These are phyloP conservation scores for Saccharomycopsis malanga DNA, from an alignment of 805 yeast genomes.

Conservation along the genomic window DNA sequence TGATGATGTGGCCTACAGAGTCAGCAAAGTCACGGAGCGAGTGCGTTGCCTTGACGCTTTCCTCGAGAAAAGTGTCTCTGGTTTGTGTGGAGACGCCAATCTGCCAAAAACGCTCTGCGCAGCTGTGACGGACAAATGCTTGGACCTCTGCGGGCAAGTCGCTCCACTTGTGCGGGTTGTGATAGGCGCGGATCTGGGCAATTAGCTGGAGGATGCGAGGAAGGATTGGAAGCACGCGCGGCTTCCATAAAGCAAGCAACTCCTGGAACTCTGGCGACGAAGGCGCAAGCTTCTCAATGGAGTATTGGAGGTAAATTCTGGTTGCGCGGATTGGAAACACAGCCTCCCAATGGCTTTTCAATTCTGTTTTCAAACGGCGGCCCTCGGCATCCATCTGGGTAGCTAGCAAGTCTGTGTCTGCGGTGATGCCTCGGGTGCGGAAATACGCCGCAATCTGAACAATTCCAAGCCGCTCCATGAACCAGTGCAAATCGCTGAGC, in stretches of 20 bases:
- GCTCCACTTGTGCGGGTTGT: slow-evolving; percentile 87
- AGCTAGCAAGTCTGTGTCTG: slow-evolving; percentile 63
- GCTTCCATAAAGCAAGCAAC: slow-evolving; percentile 78
- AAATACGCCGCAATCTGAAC: slow-evolving; percentile 91
- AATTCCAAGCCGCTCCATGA: slow-evolving; percentile 94
- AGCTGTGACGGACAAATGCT: slow-evolving; percentile 81
- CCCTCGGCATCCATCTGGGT: slow-evolving; percentile 92
- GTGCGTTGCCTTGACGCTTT: slow-evolving; percentile 87
- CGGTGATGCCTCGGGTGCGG: slow-evolving; percentile 71
- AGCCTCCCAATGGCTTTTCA: slow-evolving; percentile 89
- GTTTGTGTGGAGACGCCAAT: slow-evolving; percentile 94
- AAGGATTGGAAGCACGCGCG: slow-evolving; percentile 82
- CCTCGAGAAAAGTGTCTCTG: slow-evolving; percentile 89
- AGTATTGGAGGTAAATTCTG: slow-evolving; percentile 88
- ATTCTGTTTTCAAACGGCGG: slow-evolving; percentile 58
- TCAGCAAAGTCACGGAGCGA: slow-evolving; percentile 96
- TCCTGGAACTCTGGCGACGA: slow-evolving; percentile 66
- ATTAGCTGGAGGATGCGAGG: slow-evolving; percentile 85
- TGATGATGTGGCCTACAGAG: slow-evolving; percentile 89
- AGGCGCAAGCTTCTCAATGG: slow-evolving; percentile 84
- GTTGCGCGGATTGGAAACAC: slow-evolving; percentile 95
- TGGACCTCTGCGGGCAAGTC: slow-evolving; percentile 85
- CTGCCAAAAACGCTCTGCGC: slow-evolving; percentile 96
- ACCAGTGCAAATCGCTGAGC: slow-evolving; percentile 86
- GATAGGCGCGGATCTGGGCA: slow-evolving; percentile 89